A percentile compares a stretch with the other conserved stretches of the same genome.
Evolutionary conservation across 306 rosid species (phyloP).

Genomic region (Trifolium repens): DNA sequence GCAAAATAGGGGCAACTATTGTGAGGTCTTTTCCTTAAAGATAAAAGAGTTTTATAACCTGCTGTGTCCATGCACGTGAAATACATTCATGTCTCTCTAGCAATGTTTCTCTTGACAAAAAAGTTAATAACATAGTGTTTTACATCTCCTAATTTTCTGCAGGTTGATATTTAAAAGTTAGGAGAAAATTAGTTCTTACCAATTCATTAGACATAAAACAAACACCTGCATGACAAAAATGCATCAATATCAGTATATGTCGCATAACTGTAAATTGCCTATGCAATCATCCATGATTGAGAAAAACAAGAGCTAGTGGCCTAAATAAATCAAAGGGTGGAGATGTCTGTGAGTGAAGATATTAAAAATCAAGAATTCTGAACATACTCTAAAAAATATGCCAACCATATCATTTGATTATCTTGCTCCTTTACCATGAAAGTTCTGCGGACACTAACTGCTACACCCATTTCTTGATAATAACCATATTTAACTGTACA

Average conservation of each 20-base stretch:
- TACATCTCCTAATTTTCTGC: neutral
- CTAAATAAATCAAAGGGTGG: slow-evolving; percentile 26
- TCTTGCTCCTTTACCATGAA: neutral
- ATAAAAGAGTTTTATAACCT: slow-evolving; percentile 24
- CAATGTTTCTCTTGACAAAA: neutral
- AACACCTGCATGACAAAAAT: slow-evolving; percentile 65
- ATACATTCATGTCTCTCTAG: slow-evolving; percentile 11
- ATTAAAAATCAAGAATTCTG: slow-evolving; percentile 10
- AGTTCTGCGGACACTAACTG: neutral
- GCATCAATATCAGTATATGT: slow-evolving; percentile 43
- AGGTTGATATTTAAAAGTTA: slow-evolving; percentile 19
- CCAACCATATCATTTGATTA: slow-evolving; percentile 26
- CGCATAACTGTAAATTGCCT: slow-evolving; percentile 16
- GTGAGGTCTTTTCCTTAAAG: slow-evolving; percentile 8
- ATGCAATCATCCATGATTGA: slow-evolving; percentile 8
- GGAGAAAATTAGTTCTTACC: slow-evolving; percentile 57
- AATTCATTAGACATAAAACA: slow-evolving; percentile 96
- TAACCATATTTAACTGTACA: slow-evolving; percentile 16
- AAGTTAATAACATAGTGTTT: neutral
- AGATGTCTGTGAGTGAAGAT: neutral
- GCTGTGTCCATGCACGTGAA: neutral
- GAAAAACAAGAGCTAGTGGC: slow-evolving; percentile 18
- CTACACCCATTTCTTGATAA: slow-evolving; percentile 28
- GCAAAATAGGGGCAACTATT: slow-evolving; percentile 30
- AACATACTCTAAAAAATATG: neutral